These are phyloP conservation scores for Chlamydomonas asymmetrica DNA, from an alignment of 139 green algal species.

Conservation along the genomic window DNA sequence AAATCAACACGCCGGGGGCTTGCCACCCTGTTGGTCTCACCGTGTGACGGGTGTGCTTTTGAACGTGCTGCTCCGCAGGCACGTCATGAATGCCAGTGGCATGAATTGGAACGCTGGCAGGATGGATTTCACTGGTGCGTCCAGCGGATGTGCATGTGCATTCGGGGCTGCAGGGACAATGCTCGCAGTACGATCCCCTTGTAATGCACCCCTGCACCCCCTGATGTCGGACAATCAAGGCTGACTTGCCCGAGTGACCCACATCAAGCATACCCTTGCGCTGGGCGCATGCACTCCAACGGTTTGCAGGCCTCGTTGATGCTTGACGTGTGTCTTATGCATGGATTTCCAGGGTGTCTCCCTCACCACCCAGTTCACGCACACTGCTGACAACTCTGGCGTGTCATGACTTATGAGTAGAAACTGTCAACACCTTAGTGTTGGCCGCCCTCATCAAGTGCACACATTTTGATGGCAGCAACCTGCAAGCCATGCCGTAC, in stretches of 20 bases:
- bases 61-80: slow-evolving; percentile 42
- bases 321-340: too few species aligned
- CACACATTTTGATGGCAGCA: background rate
- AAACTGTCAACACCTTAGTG: background rate
- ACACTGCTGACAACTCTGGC: too few species aligned
- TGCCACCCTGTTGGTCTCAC: background rate
- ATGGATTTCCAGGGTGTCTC: too few species aligned
- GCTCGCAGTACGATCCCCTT: background rate
- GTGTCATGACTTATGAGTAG: background rate
- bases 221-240: background rate
- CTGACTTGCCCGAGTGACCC: too few species aligned
- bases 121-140: slow-evolving; percentile 73
- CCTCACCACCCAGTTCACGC: too few species aligned
- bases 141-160: background rate
- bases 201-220: background rate
- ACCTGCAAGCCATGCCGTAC: too few species aligned
- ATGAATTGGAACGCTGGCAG: slow-evolving; percentile 74
- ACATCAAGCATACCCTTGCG: too few species aligned
- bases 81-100: slow-evolving; percentile 75
- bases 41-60: background rate
- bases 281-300: too few species aligned
- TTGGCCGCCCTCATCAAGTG: background rate
- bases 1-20: background rate
- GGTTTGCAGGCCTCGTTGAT: too few species aligned
- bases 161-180: background rate